A percentile compares a stretch with the other conserved stretches of the same genome.
phyloP scores from a whole-genome alignment of 495 filamentous ascomycete species.

The Aspergillus baeticus region DNA sequence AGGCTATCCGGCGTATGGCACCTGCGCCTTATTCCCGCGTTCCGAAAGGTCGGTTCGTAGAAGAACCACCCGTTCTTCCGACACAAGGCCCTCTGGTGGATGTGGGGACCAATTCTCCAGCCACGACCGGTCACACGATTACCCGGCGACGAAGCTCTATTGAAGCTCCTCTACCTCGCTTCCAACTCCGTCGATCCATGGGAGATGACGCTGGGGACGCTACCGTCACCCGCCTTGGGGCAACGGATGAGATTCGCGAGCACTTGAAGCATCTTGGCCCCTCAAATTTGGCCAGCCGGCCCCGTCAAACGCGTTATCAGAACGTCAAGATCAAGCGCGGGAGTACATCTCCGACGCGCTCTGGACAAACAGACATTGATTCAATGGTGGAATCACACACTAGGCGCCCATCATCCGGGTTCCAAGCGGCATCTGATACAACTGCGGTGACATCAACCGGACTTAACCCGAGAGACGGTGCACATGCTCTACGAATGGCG shows the following conservation, averaged over 20 bases:
- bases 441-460: constrained; percentile 49
- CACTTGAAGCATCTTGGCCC: constrained; percentile 91
- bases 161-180: constrained; percentile 51
- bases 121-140: constrained; percentile 8
- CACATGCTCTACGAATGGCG: constrained; percentile 61
- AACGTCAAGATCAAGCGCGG: constrained; percentile 87
- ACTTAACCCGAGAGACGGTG: constrained; percentile 63
- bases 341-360: constrained; percentile 43
- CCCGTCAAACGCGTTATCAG: constrained; percentile 78
- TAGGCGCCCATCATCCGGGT: constrained; percentile 13
- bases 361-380: constrained; percentile 38
- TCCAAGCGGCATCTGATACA: constrained; percentile 49
- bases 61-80: constrained; percentile 40
- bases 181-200: constrained; percentile 39
- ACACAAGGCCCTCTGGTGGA: constrained; percentile 38
- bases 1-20: constrained; percentile 81
- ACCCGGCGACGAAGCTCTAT: constrained; percentile 43
- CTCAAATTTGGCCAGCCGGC: constrained; percentile 83
- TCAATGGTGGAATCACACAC: constrained; percentile 29
- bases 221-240: constrained; percentile 37
- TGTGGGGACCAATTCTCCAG: constrained; percentile 20
- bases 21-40: constrained; percentile 63
- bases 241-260: constrained; percentile 65
- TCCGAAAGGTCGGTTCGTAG: constrained; percentile 56
- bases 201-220: constrained; percentile 29